Conservation (phyloP, 768 basidiomycete genomes). For the Tulasnella calospora region DNA sequence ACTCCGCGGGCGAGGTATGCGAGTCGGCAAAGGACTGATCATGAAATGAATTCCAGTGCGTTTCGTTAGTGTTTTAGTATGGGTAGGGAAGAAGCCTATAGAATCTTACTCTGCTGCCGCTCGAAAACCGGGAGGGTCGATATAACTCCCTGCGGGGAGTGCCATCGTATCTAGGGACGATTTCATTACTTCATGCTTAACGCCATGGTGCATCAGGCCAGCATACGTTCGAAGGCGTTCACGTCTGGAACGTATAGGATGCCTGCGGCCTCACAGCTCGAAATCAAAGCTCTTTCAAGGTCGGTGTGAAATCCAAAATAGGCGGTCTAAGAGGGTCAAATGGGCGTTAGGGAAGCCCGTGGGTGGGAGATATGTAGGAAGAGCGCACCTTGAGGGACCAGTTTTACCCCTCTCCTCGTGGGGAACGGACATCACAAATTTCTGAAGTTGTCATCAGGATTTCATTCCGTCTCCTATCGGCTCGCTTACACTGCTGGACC, state of each 20-base stretch:
- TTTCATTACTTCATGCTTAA: background rate
- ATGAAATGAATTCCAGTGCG: too few relatives aligned
- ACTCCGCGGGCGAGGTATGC: constrained; percentile 30
- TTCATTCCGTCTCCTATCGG: constrained; percentile 33
- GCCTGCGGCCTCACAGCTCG: constrained; percentile 24
- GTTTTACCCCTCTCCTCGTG: background rate
- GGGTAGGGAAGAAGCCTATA: background rate
- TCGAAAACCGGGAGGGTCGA: background rate
- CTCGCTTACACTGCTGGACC: constrained; percentile 6
- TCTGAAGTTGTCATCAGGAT: background rate
- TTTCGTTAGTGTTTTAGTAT: background rate
- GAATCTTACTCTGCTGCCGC: background rate
- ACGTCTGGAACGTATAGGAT: constrained; percentile 17
- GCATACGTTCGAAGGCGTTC: constrained; percentile 24
- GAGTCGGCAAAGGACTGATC: background rate
- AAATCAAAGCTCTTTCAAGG: constrained; percentile 9
- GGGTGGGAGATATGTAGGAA: background rate
- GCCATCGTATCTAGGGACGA: background rate
- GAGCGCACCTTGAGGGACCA: constrained; percentile 10
- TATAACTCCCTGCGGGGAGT: background rate
- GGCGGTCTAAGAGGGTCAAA: background rate
- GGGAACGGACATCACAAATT: constrained; percentile 24
- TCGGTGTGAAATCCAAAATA: constrained; percentile 22
- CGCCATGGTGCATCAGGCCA: background rate
- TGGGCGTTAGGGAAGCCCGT: background rate